phyloP scores from a whole-genome alignment of 1,284 basidiomycete species.

The Sanguinoderma infundibulare region DNA sequence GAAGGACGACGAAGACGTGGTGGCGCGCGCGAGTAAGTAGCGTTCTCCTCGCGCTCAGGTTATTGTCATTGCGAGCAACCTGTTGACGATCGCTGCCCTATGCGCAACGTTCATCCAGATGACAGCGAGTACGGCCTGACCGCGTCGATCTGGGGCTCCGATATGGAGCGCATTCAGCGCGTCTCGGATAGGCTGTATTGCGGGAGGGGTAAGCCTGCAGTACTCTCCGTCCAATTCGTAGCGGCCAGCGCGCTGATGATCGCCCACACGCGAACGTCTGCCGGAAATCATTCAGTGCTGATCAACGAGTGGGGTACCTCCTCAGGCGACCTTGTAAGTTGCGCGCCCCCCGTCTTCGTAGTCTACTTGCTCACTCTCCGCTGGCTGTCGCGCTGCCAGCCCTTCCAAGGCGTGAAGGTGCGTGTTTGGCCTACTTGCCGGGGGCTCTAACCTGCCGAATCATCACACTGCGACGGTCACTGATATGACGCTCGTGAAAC shows the following conservation, averaged over 20 bases:
- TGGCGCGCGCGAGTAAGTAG: slow-evolving; percentile 20
- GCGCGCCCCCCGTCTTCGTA: too few relatives aligned
- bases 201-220: slow-evolving; percentile 8
- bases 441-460: too few relatives aligned
- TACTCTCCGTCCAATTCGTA: too few relatives aligned
- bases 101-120: not conserved
- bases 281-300: too few relatives aligned
- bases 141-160: slow-evolving; percentile 12
- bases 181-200: slow-evolving; percentile 6
- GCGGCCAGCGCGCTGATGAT: too few relatives aligned
- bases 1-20: slow-evolving; percentile 21
- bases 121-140: slow-evolving; percentile 11
- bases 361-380: not conserved
- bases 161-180: slow-evolving; percentile 4
- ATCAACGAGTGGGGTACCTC: slow-evolving; percentile 12
- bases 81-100: not conserved
- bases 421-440: too few relatives aligned
- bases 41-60: too few relatives aligned
- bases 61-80: not conserved
- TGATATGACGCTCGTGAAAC: too few relatives aligned
- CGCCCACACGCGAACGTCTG: too few relatives aligned
- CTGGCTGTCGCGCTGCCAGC: not conserved
- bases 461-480: too few relatives aligned
- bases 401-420: not conserved
- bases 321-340: slow-evolving; percentile 6